These are phyloP conservation scores for Daldinia childiae DNA, from an alignment of 495 filamentous ascomycete genomes.

Conservation along the genomic window DNA sequence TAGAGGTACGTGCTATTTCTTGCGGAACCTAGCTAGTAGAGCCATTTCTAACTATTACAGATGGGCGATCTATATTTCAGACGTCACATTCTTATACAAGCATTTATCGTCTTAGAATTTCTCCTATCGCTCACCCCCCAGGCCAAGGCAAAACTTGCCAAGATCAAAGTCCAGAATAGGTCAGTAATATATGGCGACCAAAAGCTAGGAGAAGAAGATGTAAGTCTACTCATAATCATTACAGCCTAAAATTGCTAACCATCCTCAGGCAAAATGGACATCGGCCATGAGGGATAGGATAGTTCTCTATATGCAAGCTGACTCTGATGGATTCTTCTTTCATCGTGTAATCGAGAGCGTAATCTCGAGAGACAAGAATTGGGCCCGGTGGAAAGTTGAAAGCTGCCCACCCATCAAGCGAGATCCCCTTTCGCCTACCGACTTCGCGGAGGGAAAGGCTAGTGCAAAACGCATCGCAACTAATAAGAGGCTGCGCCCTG, in stretches of 20 bases:
- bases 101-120: constrained; percentile 92
- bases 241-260: constrained; percentile 3
- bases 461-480: constrained; percentile 70
- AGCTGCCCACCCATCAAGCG: constrained; percentile 86
- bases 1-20: constrained; percentile 70
- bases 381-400: constrained; percentile 97
- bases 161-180: constrained; percentile 74
- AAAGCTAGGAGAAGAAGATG: constrained; percentile 81
- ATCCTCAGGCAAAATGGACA: constrained; percentile 74
- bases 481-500: constrained; percentile 70
- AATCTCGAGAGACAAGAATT: constrained; percentile 93
- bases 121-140: constrained; percentile 86
- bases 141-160: constrained; percentile 77
- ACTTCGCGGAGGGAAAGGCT: constrained; percentile 72
- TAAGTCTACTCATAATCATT: constrained; percentile 53
- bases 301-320: constrained; percentile 78
- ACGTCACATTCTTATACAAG: constrained; percentile 92
- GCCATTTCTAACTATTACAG: constrained; percentile 52
- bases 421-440: constrained; percentile 69
- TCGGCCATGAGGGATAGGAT: constrained; percentile 75
- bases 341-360: constrained; percentile 96
- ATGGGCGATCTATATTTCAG: constrained; percentile 94
- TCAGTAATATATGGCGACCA: constrained; percentile 84
- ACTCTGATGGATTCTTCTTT: constrained; percentile 87
- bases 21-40: background rate